Conservation (phyloP, 306 rosid species). For the Cucurbita argyrosperma region DNA sequence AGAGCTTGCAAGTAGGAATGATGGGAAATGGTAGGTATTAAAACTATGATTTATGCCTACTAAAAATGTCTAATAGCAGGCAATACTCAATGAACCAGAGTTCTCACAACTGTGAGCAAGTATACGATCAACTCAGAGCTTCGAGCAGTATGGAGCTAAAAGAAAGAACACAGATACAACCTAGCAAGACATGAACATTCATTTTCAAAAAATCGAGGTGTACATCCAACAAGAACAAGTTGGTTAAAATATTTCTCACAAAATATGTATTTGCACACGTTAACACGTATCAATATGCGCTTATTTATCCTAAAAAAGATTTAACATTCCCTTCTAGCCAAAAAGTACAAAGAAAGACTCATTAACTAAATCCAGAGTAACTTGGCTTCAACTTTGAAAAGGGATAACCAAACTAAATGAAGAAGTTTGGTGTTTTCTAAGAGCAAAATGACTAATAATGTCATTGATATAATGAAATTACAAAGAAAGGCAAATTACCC, state of each 20-base stretch:
- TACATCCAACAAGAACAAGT: neutral
- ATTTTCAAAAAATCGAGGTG: neutral
- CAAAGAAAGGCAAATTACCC: too few species aligned
- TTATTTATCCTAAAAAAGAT: neutral
- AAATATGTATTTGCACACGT: neutral
- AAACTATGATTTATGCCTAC: neutral
- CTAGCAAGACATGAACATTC: neutral
- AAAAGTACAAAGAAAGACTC: too few species aligned
- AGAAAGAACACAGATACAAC: neutral
- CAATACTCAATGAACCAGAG: neutral
- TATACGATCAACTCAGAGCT: neutral
- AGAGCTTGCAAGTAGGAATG: neutral
- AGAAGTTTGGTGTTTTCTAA: too few species aligned
- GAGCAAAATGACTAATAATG: too few species aligned
- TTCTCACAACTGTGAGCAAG: neutral
- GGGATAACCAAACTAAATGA: too few species aligned
- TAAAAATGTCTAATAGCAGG: neutral
- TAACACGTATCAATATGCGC: neutral
- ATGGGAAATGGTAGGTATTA: neutral
- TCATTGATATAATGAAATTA: too few species aligned
- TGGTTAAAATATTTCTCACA: neutral
- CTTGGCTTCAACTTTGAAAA: too few species aligned
- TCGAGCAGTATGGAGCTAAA: neutral
- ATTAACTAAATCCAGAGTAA: too few species aligned
- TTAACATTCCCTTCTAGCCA: too few species aligned